A percentile compares a stretch with the other conserved stretches of the same genome.
Conservation (phyloP, 805 yeast genomes). For the Hanseniaspora opuntiae region DNA sequence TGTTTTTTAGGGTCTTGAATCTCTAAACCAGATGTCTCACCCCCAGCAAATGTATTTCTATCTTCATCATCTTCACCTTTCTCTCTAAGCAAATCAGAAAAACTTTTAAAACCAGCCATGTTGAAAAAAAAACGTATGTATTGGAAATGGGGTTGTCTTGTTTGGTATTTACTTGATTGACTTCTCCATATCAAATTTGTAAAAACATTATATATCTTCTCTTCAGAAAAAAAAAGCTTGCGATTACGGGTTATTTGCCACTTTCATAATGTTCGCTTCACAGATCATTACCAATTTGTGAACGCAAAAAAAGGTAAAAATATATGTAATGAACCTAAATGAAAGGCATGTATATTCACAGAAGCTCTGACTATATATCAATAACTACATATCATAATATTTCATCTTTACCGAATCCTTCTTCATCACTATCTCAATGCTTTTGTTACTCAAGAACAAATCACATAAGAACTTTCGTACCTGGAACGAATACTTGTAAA, state of each 20-base stretch:
- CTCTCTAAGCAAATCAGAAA: constrained; percentile 27
- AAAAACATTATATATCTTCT: no score
- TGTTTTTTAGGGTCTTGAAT: constrained; percentile 58
- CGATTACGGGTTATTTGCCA: no score
- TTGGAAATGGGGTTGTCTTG: no score
- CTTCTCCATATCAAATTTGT: no score
- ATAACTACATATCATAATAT: background rate
- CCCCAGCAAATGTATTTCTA: constrained; percentile 52
- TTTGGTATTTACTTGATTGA: no score
- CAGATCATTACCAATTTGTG: no score
- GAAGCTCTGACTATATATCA: background rate
- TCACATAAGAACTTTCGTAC: constrained; percentile 55
- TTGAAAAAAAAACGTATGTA: no score
- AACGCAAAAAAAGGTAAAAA: no score
- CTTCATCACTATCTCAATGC: constrained; percentile 40
- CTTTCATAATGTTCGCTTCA: no score
- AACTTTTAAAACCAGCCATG: constrained; percentile 27
- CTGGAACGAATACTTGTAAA: constrained; percentile 47
- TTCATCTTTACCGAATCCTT: constrained; percentile 26
- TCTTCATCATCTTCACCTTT: constrained; percentile 40
- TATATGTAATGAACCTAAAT: no score
- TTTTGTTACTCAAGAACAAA: constrained; percentile 40
- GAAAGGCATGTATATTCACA: background rate
- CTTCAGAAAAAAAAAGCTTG: no score
- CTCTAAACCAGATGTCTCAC: constrained; percentile 61